phyloP scores from a whole-genome alignment of 371 early-diverging fungal genomes.

The Catenaria anguillulae region DNA sequence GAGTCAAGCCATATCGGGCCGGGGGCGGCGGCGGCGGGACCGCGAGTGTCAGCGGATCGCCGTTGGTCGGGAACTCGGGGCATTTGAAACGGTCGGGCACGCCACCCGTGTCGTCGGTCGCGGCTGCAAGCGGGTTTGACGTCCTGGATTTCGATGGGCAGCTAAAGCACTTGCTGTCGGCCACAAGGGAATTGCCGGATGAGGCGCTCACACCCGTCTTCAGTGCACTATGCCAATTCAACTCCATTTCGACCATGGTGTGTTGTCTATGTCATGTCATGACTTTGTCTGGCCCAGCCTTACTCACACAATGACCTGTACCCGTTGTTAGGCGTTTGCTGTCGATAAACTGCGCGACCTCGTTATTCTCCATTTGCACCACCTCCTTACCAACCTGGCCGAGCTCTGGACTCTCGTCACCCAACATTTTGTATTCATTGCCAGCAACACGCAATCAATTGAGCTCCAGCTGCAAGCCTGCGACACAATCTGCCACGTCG shows the following conservation, averaged over 20 bases:
- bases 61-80: too few species aligned
- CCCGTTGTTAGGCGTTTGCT: constrained; percentile 74
- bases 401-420: constrained; percentile 57
- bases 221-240: constrained; percentile 17
- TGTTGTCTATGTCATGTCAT: too few species aligned
- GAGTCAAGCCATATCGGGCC: not conserved
- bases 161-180: not conserved
- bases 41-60: not conserved
- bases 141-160: too few species aligned
- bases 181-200: not conserved
- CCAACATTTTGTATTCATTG: constrained; percentile 59
- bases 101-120: too few species aligned
- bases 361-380: constrained; percentile 45
- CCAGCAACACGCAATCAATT: constrained; percentile 39
- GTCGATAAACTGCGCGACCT: constrained; percentile 64
- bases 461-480: constrained; percentile 69
- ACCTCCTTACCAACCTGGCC: constrained; percentile 28
- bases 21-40: not conserved
- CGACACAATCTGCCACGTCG: constrained; percentile 57
- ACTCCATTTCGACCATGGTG: constrained; percentile 13
- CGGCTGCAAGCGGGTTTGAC: too few species aligned
- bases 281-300: too few species aligned
- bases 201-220: constrained; percentile 12
- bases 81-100: too few species aligned
- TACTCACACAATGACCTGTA: too few species aligned